Percentiles rank a stretch among this genome's conserved stretches.
Evolutionary conservation across 306 rosid genomes (phyloP).

Genomic region (Vachellia collinsii): DNA sequence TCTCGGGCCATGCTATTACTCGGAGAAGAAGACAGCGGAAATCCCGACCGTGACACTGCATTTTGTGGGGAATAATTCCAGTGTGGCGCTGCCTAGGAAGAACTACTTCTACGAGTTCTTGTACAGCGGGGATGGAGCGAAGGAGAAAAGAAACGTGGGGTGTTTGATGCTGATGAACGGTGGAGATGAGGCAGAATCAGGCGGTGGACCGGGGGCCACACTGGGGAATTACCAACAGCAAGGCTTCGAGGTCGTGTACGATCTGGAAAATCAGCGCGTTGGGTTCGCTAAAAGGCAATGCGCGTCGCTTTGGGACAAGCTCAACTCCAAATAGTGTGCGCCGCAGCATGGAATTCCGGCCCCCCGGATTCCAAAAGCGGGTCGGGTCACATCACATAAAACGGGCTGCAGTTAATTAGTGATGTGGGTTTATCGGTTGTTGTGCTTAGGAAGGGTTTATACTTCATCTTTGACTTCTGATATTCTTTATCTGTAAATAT

Average conservation of each 20-base stretch:
- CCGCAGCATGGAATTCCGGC: conserved; percentile 15
- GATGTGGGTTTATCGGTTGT: too few species aligned
- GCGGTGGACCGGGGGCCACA: conserved; percentile 85
- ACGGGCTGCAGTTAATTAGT: background rate
- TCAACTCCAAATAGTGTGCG: conserved; percentile 43
- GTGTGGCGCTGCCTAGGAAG: conserved; percentile 68
- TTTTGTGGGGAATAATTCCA: conserved; percentile 67
- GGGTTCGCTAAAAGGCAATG: conserved; percentile 89
- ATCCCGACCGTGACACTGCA: conserved; percentile 71
- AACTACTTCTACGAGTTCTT: conserved; percentile 81
- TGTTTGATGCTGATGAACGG: conserved; percentile 96
- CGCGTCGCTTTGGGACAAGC: conserved; percentile 77
- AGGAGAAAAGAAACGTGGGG: conserved; percentile 62
- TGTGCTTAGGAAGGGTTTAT: background rate
- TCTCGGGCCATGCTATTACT: conserved; percentile 75
- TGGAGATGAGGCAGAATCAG: conserved; percentile 74
- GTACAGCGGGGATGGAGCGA: conserved; percentile 57
- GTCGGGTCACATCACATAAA: conserved; percentile 1
- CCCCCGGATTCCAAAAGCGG: background rate
- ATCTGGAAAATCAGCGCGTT: conserved; percentile 69
- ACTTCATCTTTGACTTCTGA: conserved; percentile 34
- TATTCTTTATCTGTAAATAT: background rate
- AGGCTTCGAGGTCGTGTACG: conserved; percentile 87
- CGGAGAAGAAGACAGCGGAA: conserved; percentile 36
- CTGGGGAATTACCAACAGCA: conserved; percentile 96